Evolutionary conservation across 1,284 basidiomycete species (phyloP), one percentile per base, ranked within the genome.

Genomic region (Naganishia liquefaciens): DNA sequence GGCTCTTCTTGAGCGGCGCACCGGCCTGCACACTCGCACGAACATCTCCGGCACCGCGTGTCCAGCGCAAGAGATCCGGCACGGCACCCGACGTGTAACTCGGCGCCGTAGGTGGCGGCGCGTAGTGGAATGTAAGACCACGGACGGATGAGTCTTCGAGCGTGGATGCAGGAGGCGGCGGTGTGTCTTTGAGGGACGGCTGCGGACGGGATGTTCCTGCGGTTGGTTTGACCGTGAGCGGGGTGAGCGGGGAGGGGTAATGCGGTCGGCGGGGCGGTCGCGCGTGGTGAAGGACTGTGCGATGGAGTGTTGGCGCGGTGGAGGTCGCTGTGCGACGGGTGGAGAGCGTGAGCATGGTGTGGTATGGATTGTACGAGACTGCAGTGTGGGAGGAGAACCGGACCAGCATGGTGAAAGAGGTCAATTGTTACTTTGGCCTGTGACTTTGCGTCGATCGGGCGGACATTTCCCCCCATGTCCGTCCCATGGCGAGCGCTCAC

Each of bases 21-120:
- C 44, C 58, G 17, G 58, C 58, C 53, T 68, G 58, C 3, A 25
- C 53, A 13, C 50, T 54, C n/a, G 28, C 44, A 13, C 63, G 37
- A 6, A 65, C 63, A 13, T 62, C 70, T 4, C 39, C 51, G 57
- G 74, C 62, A 2, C 75, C 76, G 1, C 61, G 62, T 5, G 72
- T 39, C 77, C 77, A 78, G 51, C 68, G 65, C 23, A 77, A 49
- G 27, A 78, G 65, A 27, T 70, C 69, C 9, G 77, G 75, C 15
- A 72, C 67, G 5, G 58, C 60, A 1, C 77, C 77, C 2, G 71
- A 71, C 9, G 73, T 75, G 64, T 77, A 78, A n/a, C 54, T 68
- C 23, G 75, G 75, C 21, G 73, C 71, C 5, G 75, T 70, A 9
- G 77, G 72, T 2, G 77, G 75, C 3, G 77, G 77, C 2, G 74